phyloP scores from a whole-genome alignment of 1,284 basidiomycete species.

The Ustilago bromivora region DNA sequence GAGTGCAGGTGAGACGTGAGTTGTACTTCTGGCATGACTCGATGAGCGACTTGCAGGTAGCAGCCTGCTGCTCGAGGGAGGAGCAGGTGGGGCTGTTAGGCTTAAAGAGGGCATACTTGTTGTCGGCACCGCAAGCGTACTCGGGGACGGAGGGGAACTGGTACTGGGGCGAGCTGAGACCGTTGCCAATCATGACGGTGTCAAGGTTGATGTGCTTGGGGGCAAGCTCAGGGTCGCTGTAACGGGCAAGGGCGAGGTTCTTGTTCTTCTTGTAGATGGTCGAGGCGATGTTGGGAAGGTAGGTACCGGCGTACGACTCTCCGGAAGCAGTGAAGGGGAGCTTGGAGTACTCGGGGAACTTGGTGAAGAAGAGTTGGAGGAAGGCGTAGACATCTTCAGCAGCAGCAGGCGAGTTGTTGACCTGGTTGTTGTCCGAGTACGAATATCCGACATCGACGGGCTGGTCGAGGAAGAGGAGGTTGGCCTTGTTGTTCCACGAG shows the following conservation, averaged over 20 bases:
- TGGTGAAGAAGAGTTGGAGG: conserved; percentile 83
- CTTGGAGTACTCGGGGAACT: conserved; percentile 66
- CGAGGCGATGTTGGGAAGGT: conserved; percentile 65
- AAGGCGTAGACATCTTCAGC: conserved; percentile 90
- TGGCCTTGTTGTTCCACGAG: conserved; percentile 81
- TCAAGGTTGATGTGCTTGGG: conserved; percentile 65
- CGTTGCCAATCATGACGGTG: conserved; percentile 68
- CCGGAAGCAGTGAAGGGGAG: conserved; percentile 71
- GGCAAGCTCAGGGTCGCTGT: conserved; percentile 36
- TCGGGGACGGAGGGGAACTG: conserved; percentile 76
- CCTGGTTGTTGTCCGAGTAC: conserved; percentile 79
- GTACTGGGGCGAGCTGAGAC: conserved; percentile 61
- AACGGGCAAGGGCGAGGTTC: conserved; percentile 49
- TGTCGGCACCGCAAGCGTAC: conserved; percentile 76
- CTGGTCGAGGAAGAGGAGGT: conserved; percentile 84
- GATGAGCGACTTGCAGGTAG: conserved; percentile 78
- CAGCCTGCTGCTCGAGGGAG: conserved; percentile 76
- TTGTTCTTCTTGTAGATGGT: conserved; percentile 67
- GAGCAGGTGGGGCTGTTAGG: conserved; percentile 78
- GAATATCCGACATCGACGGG: conserved; percentile 85
- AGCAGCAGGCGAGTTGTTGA: conserved; percentile 79
- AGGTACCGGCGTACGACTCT: conserved; percentile 77
- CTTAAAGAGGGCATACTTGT: conserved; percentile 77
- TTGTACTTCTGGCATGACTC: conserved; percentile 67
- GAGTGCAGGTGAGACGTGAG: conserved; percentile 73